Evolutionary conservation across 768 basidiomycete genomes (phyloP), one percentile per base, ranked within the genome.

Genomic region (Tricholoma furcatifolium): DNA sequence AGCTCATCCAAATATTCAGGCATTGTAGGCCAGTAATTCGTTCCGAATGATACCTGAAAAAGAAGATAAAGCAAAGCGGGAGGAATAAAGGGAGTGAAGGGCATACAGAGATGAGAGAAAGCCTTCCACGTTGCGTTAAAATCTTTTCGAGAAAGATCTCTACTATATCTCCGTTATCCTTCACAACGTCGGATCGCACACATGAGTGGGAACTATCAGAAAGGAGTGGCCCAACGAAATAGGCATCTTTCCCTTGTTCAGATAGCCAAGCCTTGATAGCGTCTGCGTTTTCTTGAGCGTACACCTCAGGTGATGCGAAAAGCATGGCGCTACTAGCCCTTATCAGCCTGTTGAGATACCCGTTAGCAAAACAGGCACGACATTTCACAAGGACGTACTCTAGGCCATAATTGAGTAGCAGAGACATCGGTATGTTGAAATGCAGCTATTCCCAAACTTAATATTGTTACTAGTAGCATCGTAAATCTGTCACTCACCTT

Each of bases 61-160:
- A 1, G 9, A 45, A 34, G 15, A 21, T 24, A 7, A 24, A 20
- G 20, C 17, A 23, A 4, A 11, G n/a, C 23, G 12, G 6, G 24
- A 24, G 6, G 32, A 27, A 7, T 7, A 30, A 9, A 20, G 38
- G 47, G 32, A 17, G 27, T 3, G 27, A 42, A 49, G 17, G 40
- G 23, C 63, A 51, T 40, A 66, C 65, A 35, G 59, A 61, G 42
- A 64, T 18, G 12, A 59, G 36, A 4, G 63, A 66, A 7, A 54
- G 40, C 31, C 57, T 18, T 8, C 65, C 65, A 35, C 61, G 31
- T n/a, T 42, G 24, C 10, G 36, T 18, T 12, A 56, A 23, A 2
- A 30, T 36, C 0, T 24, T 38, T 18, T 59, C 64, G 14, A 62
- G 45, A 48, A 62, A 62, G 4, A 24, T 31, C 10, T 31, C 42